These are phyloP conservation scores for Verticillium klebahnii DNA, from an alignment of 2,329 filamentous ascomycete genomes.

Conservation along the genomic window DNA sequence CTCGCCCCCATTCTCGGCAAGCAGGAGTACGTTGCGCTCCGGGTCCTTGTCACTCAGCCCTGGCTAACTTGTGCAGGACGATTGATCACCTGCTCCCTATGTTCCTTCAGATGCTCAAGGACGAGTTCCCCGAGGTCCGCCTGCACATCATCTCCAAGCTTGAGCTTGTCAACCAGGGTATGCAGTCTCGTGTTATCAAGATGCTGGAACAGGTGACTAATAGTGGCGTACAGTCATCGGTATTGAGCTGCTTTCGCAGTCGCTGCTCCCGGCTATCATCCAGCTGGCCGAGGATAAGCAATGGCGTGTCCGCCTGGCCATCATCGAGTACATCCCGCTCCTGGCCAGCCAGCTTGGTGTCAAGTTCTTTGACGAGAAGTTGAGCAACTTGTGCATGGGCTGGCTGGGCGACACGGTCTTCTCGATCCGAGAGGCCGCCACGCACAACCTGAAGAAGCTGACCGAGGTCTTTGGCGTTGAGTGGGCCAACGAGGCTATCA, in stretches of 20 bases:
- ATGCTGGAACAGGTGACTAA: neutral
- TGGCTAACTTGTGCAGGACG: slow-evolving; percentile 53
- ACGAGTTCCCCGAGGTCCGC: slow-evolving; percentile 96
- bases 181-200: neutral
- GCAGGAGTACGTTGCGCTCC: slow-evolving; percentile 69
- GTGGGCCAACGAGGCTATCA: slow-evolving; percentile 95
- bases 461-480: slow-evolving; percentile 98
- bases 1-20: slow-evolving; percentile 96
- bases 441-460: slow-evolving; percentile 95
- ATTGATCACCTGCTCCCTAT: slow-evolving; percentile 96
- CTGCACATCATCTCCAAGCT: slow-evolving; percentile 99
- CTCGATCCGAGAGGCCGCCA: slow-evolving; percentile 95
- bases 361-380: slow-evolving; percentile 97
- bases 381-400: slow-evolving; percentile 93
- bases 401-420: slow-evolving; percentile 99
- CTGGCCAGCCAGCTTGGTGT: slow-evolving; percentile 94
- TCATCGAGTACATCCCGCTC: slow-evolving; percentile 98
- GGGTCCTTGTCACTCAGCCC: neutral
- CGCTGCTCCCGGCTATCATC: slow-evolving; percentile 92
- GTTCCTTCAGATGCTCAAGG: slow-evolving; percentile 99
- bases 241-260: slow-evolving; percentile 94
- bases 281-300: slow-evolving; percentile 98
- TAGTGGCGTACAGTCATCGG: slow-evolving; percentile 69
- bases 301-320: slow-evolving; percentile 95
- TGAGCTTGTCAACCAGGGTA: slow-evolving; percentile 94